A percentile compares a stretch with the other conserved stretches of the same genome.
These are phyloP conservation scores for Echeveria elegans DNA, from an alignment of 164 flowering plant genomes.

Conservation along the genomic window DNA sequence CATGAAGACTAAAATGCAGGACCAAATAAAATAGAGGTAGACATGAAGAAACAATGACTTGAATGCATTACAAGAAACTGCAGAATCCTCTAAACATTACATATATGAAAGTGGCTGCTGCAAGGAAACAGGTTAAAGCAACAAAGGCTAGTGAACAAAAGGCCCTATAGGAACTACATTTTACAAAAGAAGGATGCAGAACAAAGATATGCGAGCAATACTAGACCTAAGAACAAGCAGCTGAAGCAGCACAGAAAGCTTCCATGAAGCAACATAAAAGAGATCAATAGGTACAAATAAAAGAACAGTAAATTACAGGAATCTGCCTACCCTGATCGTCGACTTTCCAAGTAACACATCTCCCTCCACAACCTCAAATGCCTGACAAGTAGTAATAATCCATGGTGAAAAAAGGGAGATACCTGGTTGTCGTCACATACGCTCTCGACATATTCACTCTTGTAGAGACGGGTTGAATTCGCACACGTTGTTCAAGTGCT, in stretches of 20 bases:
- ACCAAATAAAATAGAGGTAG: too few relatives aligned
- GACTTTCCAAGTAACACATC: too few relatives aligned
- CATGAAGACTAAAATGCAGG: too few relatives aligned
- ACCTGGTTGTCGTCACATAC: too few relatives aligned
- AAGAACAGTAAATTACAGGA: too few relatives aligned
- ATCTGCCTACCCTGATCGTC: too few relatives aligned
- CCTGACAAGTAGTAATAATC: not conserved
- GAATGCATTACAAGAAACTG: not conserved
- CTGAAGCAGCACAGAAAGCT: not conserved
- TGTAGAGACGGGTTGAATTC: too few relatives aligned
- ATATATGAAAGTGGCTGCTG: not conserved
- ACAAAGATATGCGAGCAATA: not conserved
- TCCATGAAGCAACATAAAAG: not conserved
- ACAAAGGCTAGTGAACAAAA: slow-evolving; percentile 4
- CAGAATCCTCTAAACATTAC: not conserved
- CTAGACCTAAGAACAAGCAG: not conserved
- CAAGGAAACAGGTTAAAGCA: not conserved
- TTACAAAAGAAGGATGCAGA: not conserved
- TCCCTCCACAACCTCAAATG: too few relatives aligned
- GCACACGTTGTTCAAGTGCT: too few relatives aligned
- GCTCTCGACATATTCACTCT: too few relatives aligned
- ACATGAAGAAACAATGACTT: not conserved
- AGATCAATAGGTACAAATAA: too few relatives aligned
- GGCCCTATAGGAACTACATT: not conserved
- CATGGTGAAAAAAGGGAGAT: too few relatives aligned